Base-by-base conservation (phyloP, 2,329 filamentous ascomycete genomes). In the Tolypocladium nubicola region DNA sequence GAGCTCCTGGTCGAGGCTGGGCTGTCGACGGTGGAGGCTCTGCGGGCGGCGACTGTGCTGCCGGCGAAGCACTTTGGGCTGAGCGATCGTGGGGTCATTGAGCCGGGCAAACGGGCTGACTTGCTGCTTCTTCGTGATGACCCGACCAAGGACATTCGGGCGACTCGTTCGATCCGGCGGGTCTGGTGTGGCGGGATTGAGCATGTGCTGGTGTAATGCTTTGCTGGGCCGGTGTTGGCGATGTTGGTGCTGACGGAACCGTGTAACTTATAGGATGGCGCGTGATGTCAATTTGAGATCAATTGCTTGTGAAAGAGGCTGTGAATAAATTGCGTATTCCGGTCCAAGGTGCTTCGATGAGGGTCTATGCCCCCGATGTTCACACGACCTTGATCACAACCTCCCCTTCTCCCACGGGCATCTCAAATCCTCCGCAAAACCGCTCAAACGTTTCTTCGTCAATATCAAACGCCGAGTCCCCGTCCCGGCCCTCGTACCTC, bases 121-220 rank as follows among this genome's bases (percentile, higher is more conserved):
- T 45, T 71, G 30, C 50, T 71, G n/a, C 62, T 71, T 11, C 52
- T 71, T 4, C 55, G 63, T 1, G 69, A 67, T 1, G 60, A 70
- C 19, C 67, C 67, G 10, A 56, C 66, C 23, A 59, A 64, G 41
- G 64, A 70, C 50, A 68, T 71, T 16, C 57, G 39, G 7, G 61
- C 60, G 5, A 66, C 64, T 21, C 58, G 60, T 39, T 62, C 55
- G 40, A 67, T 71, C 14, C 55, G 47, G 14, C 63, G 56, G 52
- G 60, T 68, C 2, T 70, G 67, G 68, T 65, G 66, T 38, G 57
- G 54, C 9, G 67, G 66, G 23, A 58, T 64, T 40, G 62, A 67
- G 39, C 39, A 13, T 16, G 40, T 41, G 2, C 16, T n/a, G 16
- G 39, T 19, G 37, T 8, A 39, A 16, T 39, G 38, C 39, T 19